Evolutionary conservation across 495 filamentous ascomycete species (phyloP), one percentile per base, ranked within the genome.

Genomic region (Penicillium flavigenum): DNA sequence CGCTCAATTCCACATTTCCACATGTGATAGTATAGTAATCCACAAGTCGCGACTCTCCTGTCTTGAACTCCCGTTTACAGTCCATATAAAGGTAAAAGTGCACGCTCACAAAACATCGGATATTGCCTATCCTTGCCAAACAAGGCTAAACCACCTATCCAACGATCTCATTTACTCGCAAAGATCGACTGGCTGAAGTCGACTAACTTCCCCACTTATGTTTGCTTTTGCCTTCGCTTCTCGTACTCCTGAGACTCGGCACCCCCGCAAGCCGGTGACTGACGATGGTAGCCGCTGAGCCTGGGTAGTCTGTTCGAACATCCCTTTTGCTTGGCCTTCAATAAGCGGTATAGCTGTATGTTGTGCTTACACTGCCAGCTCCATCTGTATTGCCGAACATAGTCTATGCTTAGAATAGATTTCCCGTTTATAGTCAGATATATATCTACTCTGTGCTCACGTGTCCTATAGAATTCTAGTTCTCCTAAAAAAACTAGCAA

Each of bases 181-280:
- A 17, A 32, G 11, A 17, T 36, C 32, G 29, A 36, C n/a, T 36
- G 29, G 47, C 47, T 19, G 22, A 39, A 9, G 7, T n/a, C 17
- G 12, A 9, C 49, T 19, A 27, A 8, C 10, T 17, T 51, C 34
- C 20, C 14, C 29, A 12, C 31, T 29, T 7, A 49, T 49, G 3
- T 38, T 50, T 50, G 47, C 47, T 50, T 50, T 36, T 26, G 22
- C 32, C 32, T 36, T 48, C n/a, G 46, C 46, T 17, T 27, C 20
- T 38, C 32, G 47, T 50, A 49, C 29, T n/a, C 47, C n/a, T 32
- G 6, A 42, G 16, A n/a, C 24, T 41, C 29, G 5, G 17, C 44
- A 34, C 10, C 16, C 34, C 39, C 26, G n/a, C 20, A 53, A 43
- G 51, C 51, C 51, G 51, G 16, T 16, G 20, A 34, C 39, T 44